phyloP scores from a whole-genome alignment of 805 yeast species.

The Diddensiella caesifluorescens region DNA sequence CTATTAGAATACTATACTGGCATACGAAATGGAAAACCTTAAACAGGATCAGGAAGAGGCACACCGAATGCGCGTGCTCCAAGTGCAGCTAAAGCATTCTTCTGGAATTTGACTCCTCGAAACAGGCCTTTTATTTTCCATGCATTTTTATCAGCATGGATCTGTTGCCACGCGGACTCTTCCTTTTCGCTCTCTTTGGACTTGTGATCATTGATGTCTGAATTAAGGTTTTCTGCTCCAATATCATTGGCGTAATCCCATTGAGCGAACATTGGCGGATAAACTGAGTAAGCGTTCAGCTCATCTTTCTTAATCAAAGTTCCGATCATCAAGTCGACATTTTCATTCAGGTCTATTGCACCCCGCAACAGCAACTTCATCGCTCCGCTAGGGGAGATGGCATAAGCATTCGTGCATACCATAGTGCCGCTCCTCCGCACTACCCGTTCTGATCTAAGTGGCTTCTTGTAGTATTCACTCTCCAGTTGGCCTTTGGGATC shows the following conservation, averaged over 20 bases:
- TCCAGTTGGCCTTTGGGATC: slow-evolving; percentile 8
- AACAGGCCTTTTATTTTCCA: slow-evolving; percentile 12
- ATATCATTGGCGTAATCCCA: slow-evolving; percentile 13
- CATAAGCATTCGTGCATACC: slow-evolving; percentile 16
- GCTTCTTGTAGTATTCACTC: slow-evolving; percentile 5
- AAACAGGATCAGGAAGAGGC: too few relatives aligned
- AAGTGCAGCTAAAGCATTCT: too few relatives aligned
- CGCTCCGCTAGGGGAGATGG: slow-evolving; percentile 10
- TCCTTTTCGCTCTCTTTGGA: background rate
- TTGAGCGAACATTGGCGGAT: slow-evolving; percentile 14
- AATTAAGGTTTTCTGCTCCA: slow-evolving; percentile 11
- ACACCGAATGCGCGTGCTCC: too few relatives aligned
- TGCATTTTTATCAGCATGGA: slow-evolving; percentile 12
- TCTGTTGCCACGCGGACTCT: slow-evolving; percentile 8
- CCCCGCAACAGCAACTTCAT: slow-evolving; percentile 13
- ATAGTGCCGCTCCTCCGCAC: slow-evolving; percentile 9
- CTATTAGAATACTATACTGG: too few relatives aligned
- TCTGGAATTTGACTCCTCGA: background rate
- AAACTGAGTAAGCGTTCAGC: slow-evolving; percentile 8
- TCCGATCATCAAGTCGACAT: slow-evolving; percentile 13
- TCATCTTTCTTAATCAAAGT: slow-evolving; percentile 5
- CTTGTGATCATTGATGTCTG: slow-evolving; percentile 9
- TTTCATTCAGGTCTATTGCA: slow-evolving; percentile 8
- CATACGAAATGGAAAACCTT: too few relatives aligned
- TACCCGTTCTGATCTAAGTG: slow-evolving; percentile 5